These are phyloP conservation scores for Podaxis rugospora DNA, from an alignment of 768 basidiomycete genomes.

Conservation along the genomic window DNA sequence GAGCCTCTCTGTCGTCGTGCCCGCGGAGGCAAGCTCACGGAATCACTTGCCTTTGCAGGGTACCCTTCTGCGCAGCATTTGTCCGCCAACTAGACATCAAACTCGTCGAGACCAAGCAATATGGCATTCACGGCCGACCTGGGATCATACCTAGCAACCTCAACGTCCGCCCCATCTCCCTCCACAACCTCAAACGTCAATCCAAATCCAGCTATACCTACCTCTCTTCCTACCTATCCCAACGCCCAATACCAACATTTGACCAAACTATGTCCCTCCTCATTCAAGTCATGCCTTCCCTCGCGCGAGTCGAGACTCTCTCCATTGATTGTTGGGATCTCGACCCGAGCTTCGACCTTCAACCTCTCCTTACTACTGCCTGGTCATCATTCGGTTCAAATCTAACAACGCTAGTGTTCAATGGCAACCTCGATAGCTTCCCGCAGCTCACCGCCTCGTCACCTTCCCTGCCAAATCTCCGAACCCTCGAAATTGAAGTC, in stretches of 20 bases:
- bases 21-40: neutral
- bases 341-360: constrained; percentile 24
- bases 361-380: constrained; percentile 28
- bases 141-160: neutral
- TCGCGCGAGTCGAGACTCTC: constrained; percentile 20
- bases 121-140: neutral
- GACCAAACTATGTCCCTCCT: constrained; percentile 14
- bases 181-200: neutral
- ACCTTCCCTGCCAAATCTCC: constrained; percentile 26
- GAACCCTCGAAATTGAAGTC: constrained; percentile 35
- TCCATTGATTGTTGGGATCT: constrained; percentile 38
- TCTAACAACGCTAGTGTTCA: constrained; percentile 29
- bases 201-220: neutral
- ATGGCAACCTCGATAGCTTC: constrained; percentile 32
- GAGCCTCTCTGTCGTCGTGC: neutral
- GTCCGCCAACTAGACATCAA: neutral
- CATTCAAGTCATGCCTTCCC: constrained; percentile 20
- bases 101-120: neutral
- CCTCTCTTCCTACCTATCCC: neutral
- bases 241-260: neutral
- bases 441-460: constrained; percentile 27
- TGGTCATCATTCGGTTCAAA: constrained; percentile 36
- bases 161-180: neutral
- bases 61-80: constrained; percentile 18
- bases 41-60: constrained; percentile 10